These are phyloP conservation scores for Miscanthus lutarioriparius DNA, from an alignment of 176 grass and related monocot genomes.

Conservation along the genomic window DNA sequence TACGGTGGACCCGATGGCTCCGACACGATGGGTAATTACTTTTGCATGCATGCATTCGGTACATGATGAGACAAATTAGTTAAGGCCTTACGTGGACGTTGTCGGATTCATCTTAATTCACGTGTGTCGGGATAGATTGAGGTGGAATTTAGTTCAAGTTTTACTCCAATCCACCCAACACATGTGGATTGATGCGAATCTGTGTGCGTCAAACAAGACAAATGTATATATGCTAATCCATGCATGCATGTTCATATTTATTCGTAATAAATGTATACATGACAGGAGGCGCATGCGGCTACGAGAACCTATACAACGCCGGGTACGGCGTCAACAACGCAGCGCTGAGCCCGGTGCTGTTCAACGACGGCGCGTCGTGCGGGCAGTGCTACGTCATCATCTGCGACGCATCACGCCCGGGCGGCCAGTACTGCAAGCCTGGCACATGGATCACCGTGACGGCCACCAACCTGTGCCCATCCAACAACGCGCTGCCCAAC, in stretches of 20 bases:
- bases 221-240: too few species aligned
- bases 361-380: constrained; percentile 58
- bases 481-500: constrained; percentile 46
- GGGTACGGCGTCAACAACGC: constrained; percentile 55
- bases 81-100: too few species aligned
- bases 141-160: too few species aligned
- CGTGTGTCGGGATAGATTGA: too few species aligned
- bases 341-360: constrained; percentile 52
- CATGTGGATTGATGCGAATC: too few species aligned
- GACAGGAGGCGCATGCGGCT: constrained; percentile 59
- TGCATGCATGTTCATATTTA: too few species aligned
- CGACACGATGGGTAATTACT: constrained; percentile 47
- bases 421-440: constrained; percentile 18
- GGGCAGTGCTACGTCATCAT: constrained; percentile 52
- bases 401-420: constrained; percentile 4
- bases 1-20: constrained; percentile 55
- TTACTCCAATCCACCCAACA: too few species aligned
- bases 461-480: constrained; percentile 62
- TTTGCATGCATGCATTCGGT: background rate
- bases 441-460: constrained; percentile 22
- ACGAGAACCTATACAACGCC: constrained; percentile 57
- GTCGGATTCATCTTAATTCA: too few species aligned
- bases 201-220: background rate
- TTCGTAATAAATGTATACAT: background rate
- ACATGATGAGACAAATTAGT: too few species aligned